Percentiles rank a stretch among this genome's conserved stretches.
Conservation (phyloP, 148 eudicot genomes). For the Chenopodium berlandieri region DNA sequence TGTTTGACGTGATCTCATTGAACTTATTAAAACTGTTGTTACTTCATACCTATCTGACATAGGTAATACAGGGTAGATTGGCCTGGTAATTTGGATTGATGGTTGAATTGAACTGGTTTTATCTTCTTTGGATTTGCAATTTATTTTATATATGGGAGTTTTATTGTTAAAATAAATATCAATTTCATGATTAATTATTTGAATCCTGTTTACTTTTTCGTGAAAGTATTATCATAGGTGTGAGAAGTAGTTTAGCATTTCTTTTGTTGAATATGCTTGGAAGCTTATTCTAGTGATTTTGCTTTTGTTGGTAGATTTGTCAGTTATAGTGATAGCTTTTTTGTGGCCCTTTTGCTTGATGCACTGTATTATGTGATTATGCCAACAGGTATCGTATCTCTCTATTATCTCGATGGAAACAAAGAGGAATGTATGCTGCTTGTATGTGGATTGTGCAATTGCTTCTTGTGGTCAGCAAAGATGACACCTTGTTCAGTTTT, state of each 20-base stretch:
- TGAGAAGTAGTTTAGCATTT: not conserved
- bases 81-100: not conserved
- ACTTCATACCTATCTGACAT: not conserved
- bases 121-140: not conserved
- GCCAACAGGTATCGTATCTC: slow-evolving; percentile 75
- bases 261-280: not conserved
- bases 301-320: not conserved
- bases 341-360: not conserved
- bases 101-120: not conserved
- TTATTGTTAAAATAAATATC: not conserved
- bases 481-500: slow-evolving; percentile 63
- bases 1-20: too few species aligned
- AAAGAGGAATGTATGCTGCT: slow-evolving; percentile 90
- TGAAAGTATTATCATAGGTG: not conserved
- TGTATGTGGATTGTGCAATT: slow-evolving; percentile 90
- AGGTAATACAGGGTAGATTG: not conserved
- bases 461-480: slow-evolving; percentile 87
- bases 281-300: not conserved
- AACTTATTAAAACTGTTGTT: not conserved
- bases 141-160: too few species aligned
- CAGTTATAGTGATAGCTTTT: not conserved
- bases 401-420: slow-evolving; percentile 86
- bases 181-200: not conserved
- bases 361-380: not conserved
- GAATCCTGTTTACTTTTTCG: not conserved